Evolutionary conservation across 257 asterid genomes (phyloP).

Genomic region (Salvia splendens): DNA sequence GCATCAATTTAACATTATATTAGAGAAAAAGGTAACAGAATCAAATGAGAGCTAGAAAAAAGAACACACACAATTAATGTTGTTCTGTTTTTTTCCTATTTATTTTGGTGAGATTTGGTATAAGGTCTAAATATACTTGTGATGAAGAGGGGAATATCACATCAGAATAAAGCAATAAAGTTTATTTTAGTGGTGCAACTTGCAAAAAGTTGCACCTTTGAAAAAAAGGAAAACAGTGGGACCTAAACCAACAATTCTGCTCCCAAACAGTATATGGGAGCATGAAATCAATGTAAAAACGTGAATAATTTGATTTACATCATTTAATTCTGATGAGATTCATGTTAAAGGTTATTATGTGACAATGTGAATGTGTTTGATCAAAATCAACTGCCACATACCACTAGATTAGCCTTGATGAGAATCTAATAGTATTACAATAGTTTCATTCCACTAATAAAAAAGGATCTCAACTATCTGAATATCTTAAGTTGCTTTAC

Average conservation of each 20-base stretch:
- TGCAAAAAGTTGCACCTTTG: constrained; percentile 45
- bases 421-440: constrained; percentile 26
- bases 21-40: constrained; percentile 46
- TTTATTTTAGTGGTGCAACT: constrained; percentile 47
- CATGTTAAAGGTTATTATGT: constrained; percentile 3
- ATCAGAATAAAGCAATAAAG: constrained; percentile 45
- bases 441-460: constrained; percentile 34
- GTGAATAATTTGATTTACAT: neutral
- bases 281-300: too few relatives aligned
- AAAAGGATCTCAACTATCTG: constrained; percentile 41
- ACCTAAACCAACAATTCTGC: constrained; percentile 28
- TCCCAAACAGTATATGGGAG: neutral
- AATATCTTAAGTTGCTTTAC: constrained; percentile 31
- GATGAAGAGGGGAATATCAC: constrained; percentile 33
- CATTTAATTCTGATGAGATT: constrained; percentile 22
- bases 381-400: constrained; percentile 18
- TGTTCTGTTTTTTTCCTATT: neutral
- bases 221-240: constrained; percentile 46
- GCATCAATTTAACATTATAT: constrained; percentile 40
- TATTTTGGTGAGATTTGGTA: constrained; percentile 40
- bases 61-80: constrained; percentile 24
- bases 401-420: constrained; percentile 31
- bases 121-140: constrained; percentile 40
- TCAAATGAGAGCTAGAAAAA: constrained; percentile 44
- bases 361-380: neutral